These are phyloP conservation scores for Tolypocladium capitatum DNA, from an alignment of 2,329 filamentous ascomycete genomes.

Conservation along the genomic window DNA sequence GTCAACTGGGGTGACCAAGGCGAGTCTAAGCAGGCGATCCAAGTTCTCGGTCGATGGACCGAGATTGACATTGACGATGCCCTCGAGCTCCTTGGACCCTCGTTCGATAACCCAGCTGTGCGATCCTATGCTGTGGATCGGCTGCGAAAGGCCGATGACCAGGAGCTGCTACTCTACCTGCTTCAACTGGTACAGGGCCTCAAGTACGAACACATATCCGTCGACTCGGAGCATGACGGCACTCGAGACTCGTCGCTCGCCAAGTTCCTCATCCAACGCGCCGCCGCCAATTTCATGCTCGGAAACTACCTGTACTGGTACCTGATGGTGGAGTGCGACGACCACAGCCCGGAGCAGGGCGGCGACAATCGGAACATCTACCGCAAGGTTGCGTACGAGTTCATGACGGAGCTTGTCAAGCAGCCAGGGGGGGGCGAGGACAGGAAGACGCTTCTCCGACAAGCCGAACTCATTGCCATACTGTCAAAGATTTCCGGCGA, in stretches of 20 bases:
- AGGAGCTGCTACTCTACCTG: constrained; percentile 81
- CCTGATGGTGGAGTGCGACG: constrained; percentile 93
- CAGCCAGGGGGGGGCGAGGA: constrained; percentile 56
- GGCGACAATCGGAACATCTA: constrained; percentile 73
- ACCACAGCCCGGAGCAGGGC: constrained; percentile 62
- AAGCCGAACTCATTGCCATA: constrained; percentile 80
- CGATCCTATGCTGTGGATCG: constrained; percentile 89
- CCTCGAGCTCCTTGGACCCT: constrained; percentile 81
- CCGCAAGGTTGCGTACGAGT: constrained; percentile 87
- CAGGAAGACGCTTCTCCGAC: constrained; percentile 64
- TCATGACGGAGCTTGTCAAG: constrained; percentile 77
- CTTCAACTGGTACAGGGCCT: constrained; percentile 90
- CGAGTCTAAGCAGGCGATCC: constrained; percentile 79
- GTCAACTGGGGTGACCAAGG: constrained; percentile 83
- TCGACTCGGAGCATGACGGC: constrained; percentile 40
- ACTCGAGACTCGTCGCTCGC: constrained; percentile 72
- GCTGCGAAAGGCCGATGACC: constrained; percentile 79
- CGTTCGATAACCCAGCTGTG: constrained; percentile 77
- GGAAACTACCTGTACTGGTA: constrained; percentile 98
- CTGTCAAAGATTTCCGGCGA: constrained; percentile 82
- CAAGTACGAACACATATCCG: constrained; percentile 74
- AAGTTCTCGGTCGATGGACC: constrained; percentile 84
- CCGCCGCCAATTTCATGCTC: constrained; percentile 75
- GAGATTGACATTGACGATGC: constrained; percentile 96
- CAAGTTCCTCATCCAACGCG: constrained; percentile 76